Base-by-base conservation (phyloP, 768 basidiomycete genomes). In the Suillus discolor region DNA sequence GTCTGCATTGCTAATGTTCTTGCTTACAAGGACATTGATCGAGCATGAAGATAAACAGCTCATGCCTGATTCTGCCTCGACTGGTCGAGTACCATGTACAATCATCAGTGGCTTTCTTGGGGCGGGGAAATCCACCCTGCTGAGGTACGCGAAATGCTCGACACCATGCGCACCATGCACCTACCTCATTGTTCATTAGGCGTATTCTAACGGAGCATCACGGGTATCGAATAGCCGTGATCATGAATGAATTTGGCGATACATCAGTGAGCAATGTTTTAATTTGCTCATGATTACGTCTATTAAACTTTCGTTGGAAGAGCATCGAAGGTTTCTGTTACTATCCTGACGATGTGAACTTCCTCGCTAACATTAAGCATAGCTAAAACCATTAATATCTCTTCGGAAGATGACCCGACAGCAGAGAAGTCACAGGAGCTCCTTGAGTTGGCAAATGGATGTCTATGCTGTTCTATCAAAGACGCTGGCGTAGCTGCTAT, bases 171-270 rank as follows among this genome's bases (percentile, higher is more conserved):
- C 18, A 23, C 28, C 34, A 36, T 16, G 6, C 16, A 45, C 36
- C 28, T 31, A 38, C 45, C 41, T 63, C 45, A 53, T 12, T n/a
- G 65, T 65, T 54, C 41, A 59, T 18, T 68, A 92, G 90, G 70
- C 89, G 96, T 39, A 96, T 99, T 71, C 80, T 99, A 67, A 97
- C 93, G 15, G 94, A 95, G 73, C 84, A 89, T 45, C 97, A 99
- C 84, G 96, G 97, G 4, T 95, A 96, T 73, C 87, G 92, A 44
- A 97, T 99, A 64, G 97, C 97, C 6, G 97, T 99, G 25, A 97
- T 97, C 68, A 96, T 97, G 94, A 97, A 97, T 73, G 95, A 96
- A 77, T 99, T 99, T 74, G 97, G 95, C 11, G 96, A 97, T 74
- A 96, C 96, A 23, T 93, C 94, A 71, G 92, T 93, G 71, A 73